A percentile compares a stretch with the other conserved stretches of the same genome.
phyloP scores from a whole-genome alignment of 495 filamentous ascomycete species.

The Aspergillus coremiiformis region DNA sequence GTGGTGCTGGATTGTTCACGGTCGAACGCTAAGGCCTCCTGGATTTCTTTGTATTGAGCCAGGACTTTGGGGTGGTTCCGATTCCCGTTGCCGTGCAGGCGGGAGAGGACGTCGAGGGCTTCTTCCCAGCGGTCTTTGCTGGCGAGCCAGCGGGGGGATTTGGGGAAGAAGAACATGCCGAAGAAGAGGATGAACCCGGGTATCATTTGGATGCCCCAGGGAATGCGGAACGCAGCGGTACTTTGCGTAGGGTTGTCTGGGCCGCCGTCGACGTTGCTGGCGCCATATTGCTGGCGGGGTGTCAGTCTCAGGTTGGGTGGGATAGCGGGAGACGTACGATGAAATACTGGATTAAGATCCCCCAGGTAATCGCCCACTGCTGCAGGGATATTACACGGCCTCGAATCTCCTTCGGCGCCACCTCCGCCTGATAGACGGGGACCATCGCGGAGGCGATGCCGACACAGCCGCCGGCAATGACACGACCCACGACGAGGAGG shows the following conservation, averaged over 20 bases:
- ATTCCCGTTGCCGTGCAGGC: conserved; percentile 35
- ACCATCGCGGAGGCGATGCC: conserved; percentile 66
- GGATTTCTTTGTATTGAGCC: conserved; percentile 11
- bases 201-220: conserved; percentile 66
- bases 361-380: conserved; percentile 77
- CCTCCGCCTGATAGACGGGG: conserved; percentile 68
- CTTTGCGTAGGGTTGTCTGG: conserved; percentile 49
- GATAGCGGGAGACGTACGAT: conserved; percentile 55
- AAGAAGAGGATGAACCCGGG: conserved; percentile 58
- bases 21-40: conserved; percentile 17
- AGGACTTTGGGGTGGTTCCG: conserved; percentile 12
- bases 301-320: not conserved
- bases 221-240: conserved; percentile 56
- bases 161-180: conserved; percentile 65
- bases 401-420: conserved; percentile 65
- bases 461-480: conserved; percentile 61
- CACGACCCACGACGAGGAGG: conserved; percentile 58
- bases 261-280: conserved; percentile 44
- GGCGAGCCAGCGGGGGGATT: conserved; percentile 69
- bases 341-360: conserved; percentile 59
- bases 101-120: conserved; percentile 52
- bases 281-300: conserved; percentile 11
- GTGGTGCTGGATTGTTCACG: conserved; percentile 33
- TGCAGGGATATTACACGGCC: conserved; percentile 67
- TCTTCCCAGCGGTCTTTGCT: conserved; percentile 67